Percentiles rank a stretch among this genome's conserved stretches.
Conservation (phyloP, 2,329 filamentous ascomycete genomes). For the Colletotrichum siamense region DNA sequence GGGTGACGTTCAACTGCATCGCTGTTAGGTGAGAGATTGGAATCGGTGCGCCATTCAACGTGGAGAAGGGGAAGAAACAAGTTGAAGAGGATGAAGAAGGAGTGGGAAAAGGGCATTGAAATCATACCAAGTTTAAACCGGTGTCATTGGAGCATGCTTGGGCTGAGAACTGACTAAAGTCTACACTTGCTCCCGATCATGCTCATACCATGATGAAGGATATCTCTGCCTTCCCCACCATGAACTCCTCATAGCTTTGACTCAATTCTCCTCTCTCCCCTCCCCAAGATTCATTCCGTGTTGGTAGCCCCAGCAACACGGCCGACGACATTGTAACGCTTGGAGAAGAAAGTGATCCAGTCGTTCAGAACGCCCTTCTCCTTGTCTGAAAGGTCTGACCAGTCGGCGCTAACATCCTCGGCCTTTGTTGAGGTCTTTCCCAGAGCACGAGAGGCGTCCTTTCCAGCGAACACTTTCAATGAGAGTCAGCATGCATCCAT, state of each 20-base stretch:
- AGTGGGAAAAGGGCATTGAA: background rate
- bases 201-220: background rate
- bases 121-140: background rate
- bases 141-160: background rate
- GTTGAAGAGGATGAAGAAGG: background rate
- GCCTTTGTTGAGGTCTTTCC: slow-evolving; percentile 84
- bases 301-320: slow-evolving; percentile 67
- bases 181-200: background rate
- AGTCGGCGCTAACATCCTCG: slow-evolving; percentile 84
- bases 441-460: slow-evolving; percentile 92
- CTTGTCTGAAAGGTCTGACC: slow-evolving; percentile 82
- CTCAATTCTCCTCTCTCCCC: background rate
- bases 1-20: background rate
- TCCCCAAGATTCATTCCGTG: slow-evolving; percentile 40
- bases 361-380: slow-evolving; percentile 86
- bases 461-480: slow-evolving; percentile 84
- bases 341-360: slow-evolving; percentile 96
- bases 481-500: background rate
- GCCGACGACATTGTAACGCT: slow-evolving; percentile 92
- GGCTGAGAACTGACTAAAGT: background rate
- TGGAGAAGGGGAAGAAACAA: background rate
- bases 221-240: background rate
- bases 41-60: background rate
- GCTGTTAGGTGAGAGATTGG: background rate
- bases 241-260: background rate